Evolutionary conservation across 352 stramenopile genomes (phyloP).

Genomic region (Globisporangium splendens): DNA sequence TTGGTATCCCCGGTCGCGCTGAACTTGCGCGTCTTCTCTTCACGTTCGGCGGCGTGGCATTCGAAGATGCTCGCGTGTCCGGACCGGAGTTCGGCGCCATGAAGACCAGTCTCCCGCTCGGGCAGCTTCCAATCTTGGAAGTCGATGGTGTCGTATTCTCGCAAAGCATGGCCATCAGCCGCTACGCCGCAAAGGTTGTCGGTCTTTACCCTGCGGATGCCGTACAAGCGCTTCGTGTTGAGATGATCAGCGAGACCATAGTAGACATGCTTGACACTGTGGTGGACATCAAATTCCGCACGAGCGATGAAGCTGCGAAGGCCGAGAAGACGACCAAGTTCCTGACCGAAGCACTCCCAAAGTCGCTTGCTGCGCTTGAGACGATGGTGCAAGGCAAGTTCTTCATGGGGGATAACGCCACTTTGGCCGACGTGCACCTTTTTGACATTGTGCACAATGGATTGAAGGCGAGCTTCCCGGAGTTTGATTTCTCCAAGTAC

Average conservation of each 20-base stretch:
- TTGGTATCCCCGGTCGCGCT: conserved; percentile 34
- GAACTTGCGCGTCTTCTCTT: conserved; percentile 55
- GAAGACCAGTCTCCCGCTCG: conserved; percentile 43
- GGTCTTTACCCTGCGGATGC: conserved; percentile 45
- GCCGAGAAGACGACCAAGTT: background rate
- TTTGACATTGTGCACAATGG: conserved; percentile 41
- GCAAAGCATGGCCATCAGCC: conserved; percentile 55
- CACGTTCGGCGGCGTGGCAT: conserved; percentile 36
- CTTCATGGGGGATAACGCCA: conserved; percentile 40
- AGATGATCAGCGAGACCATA: conserved; percentile 47
- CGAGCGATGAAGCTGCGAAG: conserved; percentile 24
- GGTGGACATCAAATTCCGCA: conserved; percentile 31
- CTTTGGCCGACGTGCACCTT: conserved; percentile 35
- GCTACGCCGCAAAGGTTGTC: conserved; percentile 47
- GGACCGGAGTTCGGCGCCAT: conserved; percentile 22
- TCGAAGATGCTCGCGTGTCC: conserved; percentile 44
- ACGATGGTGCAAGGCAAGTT: conserved; percentile 40
- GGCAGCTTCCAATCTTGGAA: conserved; percentile 43
- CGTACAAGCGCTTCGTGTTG: conserved; percentile 33
- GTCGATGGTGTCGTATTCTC: conserved; percentile 42
- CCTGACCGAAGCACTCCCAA: background rate
- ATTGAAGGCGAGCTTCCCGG: conserved; percentile 21
- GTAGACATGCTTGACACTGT: conserved; percentile 28
- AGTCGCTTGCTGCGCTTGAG: conserved; percentile 29
- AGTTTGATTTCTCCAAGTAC: conserved; percentile 21